A percentile compares a stretch with the other conserved stretches of the same genome.
Conservation (phyloP, 352 stramenopile genomes). For the Sclerospora graminicola region DNA sequence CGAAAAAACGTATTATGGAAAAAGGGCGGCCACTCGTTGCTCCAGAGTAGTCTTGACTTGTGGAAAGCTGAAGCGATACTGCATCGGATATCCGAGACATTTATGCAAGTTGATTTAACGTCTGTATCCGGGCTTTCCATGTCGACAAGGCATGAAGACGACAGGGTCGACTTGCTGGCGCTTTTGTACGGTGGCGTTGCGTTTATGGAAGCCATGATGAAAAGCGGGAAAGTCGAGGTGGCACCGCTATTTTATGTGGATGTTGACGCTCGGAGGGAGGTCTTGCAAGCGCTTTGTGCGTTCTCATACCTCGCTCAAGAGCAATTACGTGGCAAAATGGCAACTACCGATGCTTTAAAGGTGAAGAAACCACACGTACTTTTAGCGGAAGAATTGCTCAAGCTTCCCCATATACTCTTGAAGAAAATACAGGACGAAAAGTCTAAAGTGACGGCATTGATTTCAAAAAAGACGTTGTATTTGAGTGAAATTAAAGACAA, state of each 20-base stretch:
- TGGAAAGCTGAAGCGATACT: constrained; percentile 69
- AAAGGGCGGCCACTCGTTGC: constrained; percentile 73
- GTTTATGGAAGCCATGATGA: constrained; percentile 76
- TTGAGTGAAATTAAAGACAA: constrained; percentile 56
- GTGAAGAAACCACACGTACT: constrained; percentile 19
- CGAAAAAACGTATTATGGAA: constrained; percentile 90
- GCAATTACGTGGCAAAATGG: constrained; percentile 22
- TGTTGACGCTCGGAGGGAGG: constrained; percentile 44
- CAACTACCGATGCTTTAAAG: not conserved
- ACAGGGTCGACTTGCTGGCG: constrained; percentile 57
- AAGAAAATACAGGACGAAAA: constrained; percentile 54
- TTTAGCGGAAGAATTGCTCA: constrained; percentile 60
- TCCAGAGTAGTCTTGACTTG: constrained; percentile 48
- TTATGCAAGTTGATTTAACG: constrained; percentile 35
- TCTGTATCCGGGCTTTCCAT: constrained; percentile 20
- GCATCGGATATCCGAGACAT: constrained; percentile 48
- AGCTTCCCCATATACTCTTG: constrained; percentile 47
- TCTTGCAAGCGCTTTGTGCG: constrained; percentile 71
- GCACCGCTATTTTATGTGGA: constrained; percentile 72
- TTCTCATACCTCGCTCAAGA: constrained; percentile 71
- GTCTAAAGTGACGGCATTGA: constrained; percentile 33
- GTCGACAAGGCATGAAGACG: constrained; percentile 13
- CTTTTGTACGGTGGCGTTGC: constrained; percentile 58
- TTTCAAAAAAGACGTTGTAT: constrained; percentile 67
- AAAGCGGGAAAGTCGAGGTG: constrained; percentile 60